Evolutionary conservation across 495 filamentous ascomycete species (phyloP).

Genomic region (Penicillium flavigenum): DNA sequence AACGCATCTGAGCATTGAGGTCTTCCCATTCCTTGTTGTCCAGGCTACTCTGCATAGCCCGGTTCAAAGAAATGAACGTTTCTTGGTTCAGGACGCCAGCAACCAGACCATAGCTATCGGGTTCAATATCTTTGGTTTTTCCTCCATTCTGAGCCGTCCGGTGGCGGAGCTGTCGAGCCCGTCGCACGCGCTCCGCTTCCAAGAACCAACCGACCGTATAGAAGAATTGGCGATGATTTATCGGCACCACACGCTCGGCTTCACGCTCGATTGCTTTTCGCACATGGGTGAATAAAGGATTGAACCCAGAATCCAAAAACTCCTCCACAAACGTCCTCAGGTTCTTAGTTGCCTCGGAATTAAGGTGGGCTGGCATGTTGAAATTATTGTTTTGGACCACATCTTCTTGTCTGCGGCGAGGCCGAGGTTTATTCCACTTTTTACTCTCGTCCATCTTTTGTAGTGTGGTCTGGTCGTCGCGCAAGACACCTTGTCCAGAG

Average conservation of each 20-base stretch:
- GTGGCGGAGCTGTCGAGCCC: slow-evolving; percentile 53
- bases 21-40: slow-evolving; percentile 86
- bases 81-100: slow-evolving; percentile 89
- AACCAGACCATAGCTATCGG: slow-evolving; percentile 79
- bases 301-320: slow-evolving; percentile 94
- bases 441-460: slow-evolving; percentile 89
- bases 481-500: slow-evolving; percentile 80
- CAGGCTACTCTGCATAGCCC: slow-evolving; percentile 71
- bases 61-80: slow-evolving; percentile 83
- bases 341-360: slow-evolving; percentile 64
- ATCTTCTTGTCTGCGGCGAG: slow-evolving; percentile 61
- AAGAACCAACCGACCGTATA: slow-evolving; percentile 95
- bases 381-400: slow-evolving; percentile 68
- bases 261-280: slow-evolving; percentile 90
- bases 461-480: slow-evolving; percentile 68
- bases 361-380: slow-evolving; percentile 67
- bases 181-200: slow-evolving; percentile 77
- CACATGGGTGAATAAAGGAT: slow-evolving; percentile 84
- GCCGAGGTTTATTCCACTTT: slow-evolving; percentile 78
- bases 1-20: slow-evolving; percentile 84
- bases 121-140: slow-evolving; percentile 50
- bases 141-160: slow-evolving; percentile 33
- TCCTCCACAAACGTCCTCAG: slow-evolving; percentile 85
- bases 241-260: slow-evolving; percentile 72
- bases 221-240: slow-evolving; percentile 81